Conservation (phyloP, 768 basidiomycete genomes). For the Kwoniella bestiolae region DNA sequence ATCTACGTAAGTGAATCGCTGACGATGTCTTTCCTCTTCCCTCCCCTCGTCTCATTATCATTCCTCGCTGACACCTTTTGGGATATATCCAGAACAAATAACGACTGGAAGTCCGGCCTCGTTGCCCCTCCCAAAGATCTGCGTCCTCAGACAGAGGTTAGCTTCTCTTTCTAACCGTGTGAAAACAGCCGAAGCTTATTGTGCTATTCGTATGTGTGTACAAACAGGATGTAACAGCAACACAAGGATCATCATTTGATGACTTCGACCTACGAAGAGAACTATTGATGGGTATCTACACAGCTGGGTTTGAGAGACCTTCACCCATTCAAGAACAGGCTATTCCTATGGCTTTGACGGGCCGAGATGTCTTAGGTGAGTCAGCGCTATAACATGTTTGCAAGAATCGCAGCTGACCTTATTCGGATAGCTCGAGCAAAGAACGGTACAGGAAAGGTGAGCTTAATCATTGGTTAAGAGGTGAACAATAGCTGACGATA, state of each 20-base stretch:
- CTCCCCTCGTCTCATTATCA: too few relatives aligned
- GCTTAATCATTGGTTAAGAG: too few relatives aligned
- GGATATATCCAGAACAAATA: conserved; percentile 8
- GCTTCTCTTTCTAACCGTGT: conserved; percentile 7
- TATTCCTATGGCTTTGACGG: conserved; percentile 90
- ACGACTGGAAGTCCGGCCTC: conserved; percentile 74
- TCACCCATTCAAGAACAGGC: conserved; percentile 99
- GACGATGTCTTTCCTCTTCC: not conserved
- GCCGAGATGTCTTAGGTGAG: conserved; percentile 71
- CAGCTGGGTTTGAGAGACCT: conserved; percentile 89
- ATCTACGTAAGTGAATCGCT: conserved; percentile 43
- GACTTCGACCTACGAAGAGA: conserved; percentile 90
- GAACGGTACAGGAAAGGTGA: conserved; percentile 70
- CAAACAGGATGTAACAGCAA: conserved; percentile 79
- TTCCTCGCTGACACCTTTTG: too few relatives aligned
- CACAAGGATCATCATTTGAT: conserved; percentile 93
- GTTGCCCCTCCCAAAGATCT: conserved; percentile 85
- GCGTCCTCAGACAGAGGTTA: conserved; percentile 86
- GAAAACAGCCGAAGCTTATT: not conserved
- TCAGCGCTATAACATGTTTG: not conserved
- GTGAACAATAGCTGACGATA: conserved; percentile 51
- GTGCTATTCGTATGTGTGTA: not conserved
- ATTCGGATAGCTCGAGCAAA: conserved; percentile 47
- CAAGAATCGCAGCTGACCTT: not conserved
- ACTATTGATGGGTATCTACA: conserved; percentile 98